Conservation (phyloP, 495 filamentous ascomycete species). For the Chaetomium cochliodes region DNA sequence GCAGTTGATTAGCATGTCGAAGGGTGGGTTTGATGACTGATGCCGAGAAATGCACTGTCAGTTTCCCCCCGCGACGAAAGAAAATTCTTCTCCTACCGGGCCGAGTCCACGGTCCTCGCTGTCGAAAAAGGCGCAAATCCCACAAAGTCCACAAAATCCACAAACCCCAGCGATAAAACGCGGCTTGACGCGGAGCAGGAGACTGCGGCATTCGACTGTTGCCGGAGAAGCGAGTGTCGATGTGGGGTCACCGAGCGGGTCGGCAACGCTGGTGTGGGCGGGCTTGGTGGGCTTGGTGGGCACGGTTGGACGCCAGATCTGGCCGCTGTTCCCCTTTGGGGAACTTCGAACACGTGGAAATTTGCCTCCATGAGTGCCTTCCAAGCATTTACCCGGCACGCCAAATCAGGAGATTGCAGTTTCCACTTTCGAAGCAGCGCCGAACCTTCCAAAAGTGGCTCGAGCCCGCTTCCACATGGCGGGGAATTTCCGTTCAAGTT, state of each 20-base stretch:
- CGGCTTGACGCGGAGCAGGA: background rate
- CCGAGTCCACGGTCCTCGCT: too few relatives aligned
- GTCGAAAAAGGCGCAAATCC: background rate
- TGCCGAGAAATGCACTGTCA: background rate
- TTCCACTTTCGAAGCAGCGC: constrained; percentile 19
- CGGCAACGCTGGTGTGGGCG: background rate
- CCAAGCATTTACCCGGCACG: constrained; percentile 17
- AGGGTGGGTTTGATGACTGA: background rate
- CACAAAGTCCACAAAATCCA: background rate
- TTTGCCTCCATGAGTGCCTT: constrained; percentile 2
- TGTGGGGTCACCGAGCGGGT: constrained; percentile 1
- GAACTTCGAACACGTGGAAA: constrained; percentile 18
- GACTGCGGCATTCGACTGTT: too few relatives aligned
- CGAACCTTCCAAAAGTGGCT: constrained; percentile 17
- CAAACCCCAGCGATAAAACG: background rate
- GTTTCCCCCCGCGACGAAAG: background rate
- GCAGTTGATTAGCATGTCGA: too few relatives aligned
- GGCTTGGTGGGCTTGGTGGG: too few relatives aligned
- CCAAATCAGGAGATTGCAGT: background rate
- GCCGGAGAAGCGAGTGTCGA: constrained; percentile 11
- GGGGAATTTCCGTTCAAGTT: background rate
- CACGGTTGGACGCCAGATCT: constrained; percentile 4
- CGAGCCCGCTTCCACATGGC: background rate
- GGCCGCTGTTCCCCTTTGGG: constrained; percentile 8
- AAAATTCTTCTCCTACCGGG: background rate